Evolutionary conservation across 257 asterid species (phyloP), one percentile per base, ranked within the genome.

Genomic region (Cruciata laevipes): DNA sequence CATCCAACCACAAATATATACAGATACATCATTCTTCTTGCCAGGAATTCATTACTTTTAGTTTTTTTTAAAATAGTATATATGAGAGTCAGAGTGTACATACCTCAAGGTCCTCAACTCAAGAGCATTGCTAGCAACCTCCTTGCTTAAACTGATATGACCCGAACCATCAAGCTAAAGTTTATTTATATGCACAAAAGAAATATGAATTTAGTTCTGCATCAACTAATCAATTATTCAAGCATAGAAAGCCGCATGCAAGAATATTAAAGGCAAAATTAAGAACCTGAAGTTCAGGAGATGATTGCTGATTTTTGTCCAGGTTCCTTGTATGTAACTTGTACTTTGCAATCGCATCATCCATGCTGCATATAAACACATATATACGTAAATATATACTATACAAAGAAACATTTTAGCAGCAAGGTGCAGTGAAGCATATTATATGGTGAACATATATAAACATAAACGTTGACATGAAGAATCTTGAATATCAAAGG

Each of bases 211-310:
- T 3, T 40, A 40, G 47, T 13, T 40, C 10, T 1, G 10, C 14
- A 9, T 40, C 16, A 10, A 0, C 2, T 9, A 40, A 53, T 67
- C 37, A 67, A 7, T 67, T 31, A 13, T 38, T 12, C 21, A 12
- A 65, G 9, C 38, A 65, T 18, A 49, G 20, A 17, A 17, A 51
- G 20, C 23, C 21, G 3, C 20, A 14, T 40, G 16, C 16, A 23
- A 51, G 57, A 51, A 3, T 8, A 14, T 20, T 56, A 56, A 25
- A 56, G 61, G 10, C 17, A 53, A 53, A 14, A 51, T 51, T 18
- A 51, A 16, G 1, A 25, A 60, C 65, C 84, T 76, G 81, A 56
- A 80, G 75, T n/a, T 77, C 84, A 55, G 77, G 77, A 44, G 79
- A 73, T 53, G 79, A 79, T 27, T 35, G 74, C 9, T 68, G 71